These are phyloP conservation scores for Patellifolia procumbens DNA, from an alignment of 179 eudicot genomes.

Conservation along the genomic window DNA sequence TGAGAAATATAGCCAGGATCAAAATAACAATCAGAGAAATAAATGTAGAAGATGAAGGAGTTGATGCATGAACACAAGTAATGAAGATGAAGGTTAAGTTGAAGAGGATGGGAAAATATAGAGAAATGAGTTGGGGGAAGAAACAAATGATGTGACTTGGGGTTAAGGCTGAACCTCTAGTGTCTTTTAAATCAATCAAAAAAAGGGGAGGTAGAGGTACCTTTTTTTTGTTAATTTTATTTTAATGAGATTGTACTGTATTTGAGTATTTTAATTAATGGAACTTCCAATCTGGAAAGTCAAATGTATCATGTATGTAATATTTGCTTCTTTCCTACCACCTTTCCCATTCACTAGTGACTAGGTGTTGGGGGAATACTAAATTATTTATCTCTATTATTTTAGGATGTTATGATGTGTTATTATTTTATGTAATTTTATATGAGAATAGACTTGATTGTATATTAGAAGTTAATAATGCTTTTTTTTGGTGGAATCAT, in stretches of 20 bases:
- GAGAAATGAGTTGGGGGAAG: not conserved
- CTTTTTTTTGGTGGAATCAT: too few species aligned
- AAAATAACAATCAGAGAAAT: not conserved
- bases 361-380: not conserved
- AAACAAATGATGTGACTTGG: slow-evolving; percentile 4
- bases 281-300: slow-evolving; percentile 17
- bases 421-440: too few species aligned
- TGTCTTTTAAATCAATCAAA: slow-evolving; percentile 21
- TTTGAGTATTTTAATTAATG: not conserved
- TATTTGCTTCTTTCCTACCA: not conserved
- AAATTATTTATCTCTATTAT: too few species aligned
- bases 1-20: slow-evolving; percentile 3
- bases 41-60: not conserved
- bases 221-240: not conserved
- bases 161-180: not conserved
- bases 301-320: not conserved
- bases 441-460: too few species aligned
- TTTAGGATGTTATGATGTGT: too few species aligned
- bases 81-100: not conserved
- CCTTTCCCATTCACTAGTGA: not conserved
- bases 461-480: too few species aligned
- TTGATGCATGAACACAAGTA: not conserved
- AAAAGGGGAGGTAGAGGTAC: not conserved
- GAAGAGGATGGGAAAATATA: too few species aligned
- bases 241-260: too few species aligned